phyloP scores from a whole-genome alignment of 495 filamentous ascomycete genomes.

The Trichoderma reesei region DNA sequence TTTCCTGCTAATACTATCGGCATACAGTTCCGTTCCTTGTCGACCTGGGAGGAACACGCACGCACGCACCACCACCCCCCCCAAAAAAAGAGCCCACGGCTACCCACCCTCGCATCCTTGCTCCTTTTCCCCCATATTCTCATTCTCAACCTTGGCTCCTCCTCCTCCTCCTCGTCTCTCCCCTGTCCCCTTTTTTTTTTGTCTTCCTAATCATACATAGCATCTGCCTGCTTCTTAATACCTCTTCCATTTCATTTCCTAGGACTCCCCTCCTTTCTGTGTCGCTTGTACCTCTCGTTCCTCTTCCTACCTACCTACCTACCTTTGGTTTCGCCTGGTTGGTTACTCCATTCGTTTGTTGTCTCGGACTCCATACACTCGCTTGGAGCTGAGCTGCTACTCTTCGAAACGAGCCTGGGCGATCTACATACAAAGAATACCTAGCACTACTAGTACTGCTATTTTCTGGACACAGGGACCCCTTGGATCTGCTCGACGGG shows the following conservation, averaged over 20 bases:
- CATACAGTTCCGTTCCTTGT: too few relatives aligned
- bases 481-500: background rate
- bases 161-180: background rate
- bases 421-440: background rate
- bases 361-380: conserved; percentile 2
- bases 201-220: background rate
- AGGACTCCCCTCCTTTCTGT: too few relatives aligned
- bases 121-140: too few relatives aligned
- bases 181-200: background rate
- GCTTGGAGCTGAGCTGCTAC: conserved; percentile 1
- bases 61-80: too few relatives aligned
- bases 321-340: background rate
- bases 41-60: too few relatives aligned
- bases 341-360: background rate
- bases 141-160: background rate
- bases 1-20: too few relatives aligned
- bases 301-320: background rate
- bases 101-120: too few relatives aligned
- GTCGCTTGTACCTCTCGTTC: background rate
- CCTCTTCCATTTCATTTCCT: too few relatives aligned
- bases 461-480: background rate
- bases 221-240: too few relatives aligned
- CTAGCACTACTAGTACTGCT: background rate
- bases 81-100: too few relatives aligned
- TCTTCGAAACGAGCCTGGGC: background rate